Evolutionary conservation across 371 early-diverging fungal genomes (phyloP).

Genomic region (Catenaria anguillulae): DNA sequence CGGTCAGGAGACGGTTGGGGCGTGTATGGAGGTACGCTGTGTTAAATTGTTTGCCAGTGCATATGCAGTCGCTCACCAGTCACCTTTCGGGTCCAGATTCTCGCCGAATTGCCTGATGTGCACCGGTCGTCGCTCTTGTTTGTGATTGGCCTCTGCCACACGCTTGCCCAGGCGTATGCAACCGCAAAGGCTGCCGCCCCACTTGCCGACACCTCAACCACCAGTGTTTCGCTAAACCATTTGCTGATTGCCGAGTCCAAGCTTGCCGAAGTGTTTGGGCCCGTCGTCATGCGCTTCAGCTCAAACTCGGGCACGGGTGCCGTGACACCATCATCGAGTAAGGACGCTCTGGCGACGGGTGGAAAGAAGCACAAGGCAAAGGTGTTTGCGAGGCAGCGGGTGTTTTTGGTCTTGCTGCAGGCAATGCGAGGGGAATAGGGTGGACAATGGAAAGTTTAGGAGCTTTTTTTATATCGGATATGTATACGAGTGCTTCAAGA

Average conservation of each 20-base stretch:
- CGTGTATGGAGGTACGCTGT: background rate
- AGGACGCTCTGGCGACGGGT: no score
- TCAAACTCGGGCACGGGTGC: background rate
- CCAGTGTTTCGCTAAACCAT: no score
- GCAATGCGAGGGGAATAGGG: no score
- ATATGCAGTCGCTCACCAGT: no score
- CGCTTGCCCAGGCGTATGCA: background rate
- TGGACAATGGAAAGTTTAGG: no score
- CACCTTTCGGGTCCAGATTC: background rate
- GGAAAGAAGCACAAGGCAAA: no score
- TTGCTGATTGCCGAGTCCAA: no score
- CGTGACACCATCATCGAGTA: no score
- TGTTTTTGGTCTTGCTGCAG: no score
- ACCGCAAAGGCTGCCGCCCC: background rate
- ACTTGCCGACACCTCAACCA: background rate
- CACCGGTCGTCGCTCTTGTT: slow-evolving; percentile 1
- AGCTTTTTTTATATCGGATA: no score
- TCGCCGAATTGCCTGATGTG: background rate
- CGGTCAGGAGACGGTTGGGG: background rate
- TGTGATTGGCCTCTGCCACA: background rate
- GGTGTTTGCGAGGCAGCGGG: no score
- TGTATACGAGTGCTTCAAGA: no score
- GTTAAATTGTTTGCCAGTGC: background rate
- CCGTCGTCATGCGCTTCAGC: background rate
- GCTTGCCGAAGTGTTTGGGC: background rate